A percentile compares a stretch with the other conserved stretches of the same genome.
Conservation (phyloP, 768 basidiomycete species). For the Boletus rex-veris region DNA sequence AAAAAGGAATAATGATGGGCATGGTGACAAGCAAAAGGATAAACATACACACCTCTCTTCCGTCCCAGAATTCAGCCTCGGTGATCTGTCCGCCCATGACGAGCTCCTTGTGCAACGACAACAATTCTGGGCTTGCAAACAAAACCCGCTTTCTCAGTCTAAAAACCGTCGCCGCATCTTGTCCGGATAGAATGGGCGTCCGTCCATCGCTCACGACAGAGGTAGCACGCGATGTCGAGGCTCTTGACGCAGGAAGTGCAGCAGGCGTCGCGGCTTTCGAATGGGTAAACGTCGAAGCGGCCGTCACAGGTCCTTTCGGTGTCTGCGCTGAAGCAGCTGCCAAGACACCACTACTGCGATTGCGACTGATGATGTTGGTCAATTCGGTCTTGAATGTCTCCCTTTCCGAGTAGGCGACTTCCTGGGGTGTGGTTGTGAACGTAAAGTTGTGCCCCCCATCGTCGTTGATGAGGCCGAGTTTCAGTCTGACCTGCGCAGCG, state of each 20-base stretch:
- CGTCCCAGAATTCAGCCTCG: constrained; percentile 97
- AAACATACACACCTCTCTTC: constrained; percentile 67
- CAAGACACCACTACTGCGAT: constrained; percentile 42
- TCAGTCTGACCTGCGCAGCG: constrained; percentile 73
- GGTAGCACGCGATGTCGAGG: constrained; percentile 56
- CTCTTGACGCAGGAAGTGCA: constrained; percentile 32
- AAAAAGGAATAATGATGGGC: too few species aligned
- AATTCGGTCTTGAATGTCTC: constrained; percentile 81
- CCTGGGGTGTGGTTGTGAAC: constrained; percentile 59
- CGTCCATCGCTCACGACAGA: constrained; percentile 57
- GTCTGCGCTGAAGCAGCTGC: constrained; percentile 19
- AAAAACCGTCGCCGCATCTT: constrained; percentile 64
- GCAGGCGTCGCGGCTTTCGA: constrained; percentile 34
- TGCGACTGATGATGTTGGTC: constrained; percentile 71
- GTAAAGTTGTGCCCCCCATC: constrained; percentile 81
- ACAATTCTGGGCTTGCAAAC: constrained; percentile 72
- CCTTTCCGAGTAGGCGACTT: constrained; percentile 64
- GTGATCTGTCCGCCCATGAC: constrained; percentile 83
- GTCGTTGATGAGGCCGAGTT: constrained; percentile 64
- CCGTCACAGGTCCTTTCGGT: constrained; percentile 26
- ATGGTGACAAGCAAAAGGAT: constrained; percentile 5
- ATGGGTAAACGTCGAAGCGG: constrained; percentile 11
- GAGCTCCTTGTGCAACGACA: constrained; percentile 79
- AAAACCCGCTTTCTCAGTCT: constrained; percentile 77
- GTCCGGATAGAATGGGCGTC: constrained; percentile 53